Base-by-base conservation (phyloP, 352 stramenopile species). In the Globisporangium paroecandrum region DNA sequence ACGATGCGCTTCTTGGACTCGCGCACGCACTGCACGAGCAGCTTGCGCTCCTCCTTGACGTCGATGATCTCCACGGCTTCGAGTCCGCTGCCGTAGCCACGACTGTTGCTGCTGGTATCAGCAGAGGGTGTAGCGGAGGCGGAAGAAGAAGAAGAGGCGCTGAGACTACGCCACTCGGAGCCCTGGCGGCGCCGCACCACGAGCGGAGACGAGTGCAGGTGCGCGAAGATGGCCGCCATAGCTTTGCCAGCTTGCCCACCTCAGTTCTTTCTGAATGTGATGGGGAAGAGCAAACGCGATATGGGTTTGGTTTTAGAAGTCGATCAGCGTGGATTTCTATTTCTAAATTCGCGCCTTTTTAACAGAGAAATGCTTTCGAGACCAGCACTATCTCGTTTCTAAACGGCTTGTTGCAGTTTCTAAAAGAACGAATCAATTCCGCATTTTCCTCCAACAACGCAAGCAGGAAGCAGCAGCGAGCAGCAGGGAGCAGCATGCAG, bases 61-160 rank as follows among this genome's bases (percentile, higher is more conserved):
- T 90, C 86, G 73, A 94, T 90, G 72, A 94, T 90, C 73, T 93
- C 86, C n/a, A 94, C 85, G 41, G 86, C 79, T 65, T 93, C 84
- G 49, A 94, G 73, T 0, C 82, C 83, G 53, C 58, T 77, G 71
- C 67, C 75, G 58, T 60, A 69, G 25, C 60, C 64, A 70, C 66
- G 57, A 27, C 58, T 51, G 43, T 7, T 51, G 6, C 43, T 51
- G 43, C 41, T 49, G 53, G 20, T 38, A 8, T 25, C 34, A 18
- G 41, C 12, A 4, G 36, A 43, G 10, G 20, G 25, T 32, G 56
- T 3, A 3, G 49, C 8, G n/a, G 49, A 29, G 9, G 49, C 25
- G 8, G 55, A 24, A 5, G 18, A 9, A 22, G 38, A 32, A 27
- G 61, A 49, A 41, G 43, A 69, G 4, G 70, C 72, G 34, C 77